phyloP scores from a whole-genome alignment of 75 land plant species.

The Cryptomeria japonica region DNA sequence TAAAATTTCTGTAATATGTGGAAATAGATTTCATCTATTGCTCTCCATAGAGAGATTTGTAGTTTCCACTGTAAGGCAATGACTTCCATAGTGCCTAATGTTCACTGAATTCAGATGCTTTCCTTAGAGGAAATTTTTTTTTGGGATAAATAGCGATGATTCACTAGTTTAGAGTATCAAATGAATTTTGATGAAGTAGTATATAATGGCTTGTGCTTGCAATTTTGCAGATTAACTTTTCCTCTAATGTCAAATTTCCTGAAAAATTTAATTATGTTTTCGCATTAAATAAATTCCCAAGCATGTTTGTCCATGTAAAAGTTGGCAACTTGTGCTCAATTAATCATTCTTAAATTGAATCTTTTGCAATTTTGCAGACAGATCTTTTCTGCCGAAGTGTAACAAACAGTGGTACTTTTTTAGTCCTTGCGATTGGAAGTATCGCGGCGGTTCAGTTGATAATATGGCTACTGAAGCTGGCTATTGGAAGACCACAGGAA shows the following conservation, averaged over 20 bases:
- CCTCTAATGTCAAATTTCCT: not conserved
- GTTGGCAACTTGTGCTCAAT: not conserved
- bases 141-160: not conserved
- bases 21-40: not conserved
- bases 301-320: not conserved
- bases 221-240: not conserved
- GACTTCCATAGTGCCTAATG: not conserved
- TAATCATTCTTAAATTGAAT: not conserved
- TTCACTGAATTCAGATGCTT: too few relatives aligned
- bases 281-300: not conserved
- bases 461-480: slow-evolving; percentile 13
- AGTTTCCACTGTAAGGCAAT: not conserved
- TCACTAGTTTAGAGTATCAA: not conserved
- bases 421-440: slow-evolving; percentile 15
- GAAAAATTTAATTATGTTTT: not conserved
- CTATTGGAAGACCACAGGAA: slow-evolving; percentile 15
- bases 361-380: slow-evolving; percentile 5
- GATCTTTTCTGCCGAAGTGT: not conserved
- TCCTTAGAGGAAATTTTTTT: too few relatives aligned
- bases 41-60: not conserved
- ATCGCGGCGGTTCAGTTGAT: slow-evolving; percentile 7
- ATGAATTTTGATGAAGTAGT: not conserved
- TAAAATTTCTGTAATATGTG: not conserved
- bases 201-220: not conserved
- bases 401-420: slow-evolving; percentile 12